A percentile compares a stretch with the other conserved stretches of the same genome.
These are phyloP conservation scores for Boeremia lycopersici DNA, from an alignment of 2,329 filamentous ascomycete species.

Conservation along the genomic window DNA sequence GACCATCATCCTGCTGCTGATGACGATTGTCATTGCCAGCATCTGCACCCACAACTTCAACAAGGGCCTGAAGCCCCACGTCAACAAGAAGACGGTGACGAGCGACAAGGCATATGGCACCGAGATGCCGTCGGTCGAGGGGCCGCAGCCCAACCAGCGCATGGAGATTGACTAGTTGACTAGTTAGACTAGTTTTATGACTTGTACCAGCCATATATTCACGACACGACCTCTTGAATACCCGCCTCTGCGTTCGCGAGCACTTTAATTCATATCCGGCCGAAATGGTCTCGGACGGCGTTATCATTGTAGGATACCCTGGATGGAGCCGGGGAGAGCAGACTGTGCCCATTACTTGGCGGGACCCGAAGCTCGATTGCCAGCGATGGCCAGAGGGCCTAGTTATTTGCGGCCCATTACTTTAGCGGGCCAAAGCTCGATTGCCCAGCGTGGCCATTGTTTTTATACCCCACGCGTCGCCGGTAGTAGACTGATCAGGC, in stretches of 20 bases:
- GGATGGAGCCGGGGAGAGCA: background rate
- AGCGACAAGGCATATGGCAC: slow-evolving; percentile 58
- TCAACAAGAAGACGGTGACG: slow-evolving; percentile 64
- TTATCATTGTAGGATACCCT: slow-evolving; percentile 26
- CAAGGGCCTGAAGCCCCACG: slow-evolving; percentile 85
- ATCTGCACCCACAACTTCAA: slow-evolving; percentile 91
- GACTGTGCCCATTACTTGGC: slow-evolving; percentile 15
- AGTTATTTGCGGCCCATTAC: no score
- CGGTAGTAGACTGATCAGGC: slow-evolving; percentile 22
- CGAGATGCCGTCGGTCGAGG: slow-evolving; percentile 56
- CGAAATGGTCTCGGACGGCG: slow-evolving; percentile 29
- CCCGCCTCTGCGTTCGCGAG: slow-evolving; percentile 33
- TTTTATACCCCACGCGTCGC: slow-evolving; percentile 31
- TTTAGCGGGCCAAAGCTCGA: no score
- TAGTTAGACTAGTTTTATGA: slow-evolving; percentile 5
- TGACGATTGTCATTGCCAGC: slow-evolving; percentile 86
- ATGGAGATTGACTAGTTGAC: slow-evolving; percentile 48
- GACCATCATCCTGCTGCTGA: slow-evolving; percentile 84
- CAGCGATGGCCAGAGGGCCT: slow-evolving; percentile 19
- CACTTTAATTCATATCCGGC: slow-evolving; percentile 34
- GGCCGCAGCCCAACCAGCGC: slow-evolving; percentile 51
- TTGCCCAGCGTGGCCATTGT: slow-evolving; percentile 23
- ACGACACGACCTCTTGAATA: slow-evolving; percentile 30
- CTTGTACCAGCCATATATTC: slow-evolving; percentile 14
- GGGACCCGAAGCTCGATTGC: slow-evolving; percentile 21